Conservation (phyloP, 2,329 filamentous ascomycete genomes). For the Colletotrichum lentis region DNA sequence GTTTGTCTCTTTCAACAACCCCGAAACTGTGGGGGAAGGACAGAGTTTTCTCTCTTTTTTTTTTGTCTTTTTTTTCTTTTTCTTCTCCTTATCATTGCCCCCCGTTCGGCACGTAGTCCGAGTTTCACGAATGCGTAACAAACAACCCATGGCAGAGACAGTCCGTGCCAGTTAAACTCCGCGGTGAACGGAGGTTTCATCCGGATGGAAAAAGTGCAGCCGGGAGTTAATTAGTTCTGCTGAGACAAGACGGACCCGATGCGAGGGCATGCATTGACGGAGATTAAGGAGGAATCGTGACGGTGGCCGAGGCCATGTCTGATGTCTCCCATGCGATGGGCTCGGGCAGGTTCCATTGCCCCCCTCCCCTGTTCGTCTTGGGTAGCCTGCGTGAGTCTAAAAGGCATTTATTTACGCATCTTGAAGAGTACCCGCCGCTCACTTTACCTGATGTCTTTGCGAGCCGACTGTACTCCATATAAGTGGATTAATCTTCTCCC, state of each 20-base stretch:
- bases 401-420: too few species aligned
- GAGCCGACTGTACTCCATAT: neutral
- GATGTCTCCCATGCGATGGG: neutral
- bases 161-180: neutral
- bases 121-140: neutral
- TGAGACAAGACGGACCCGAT: neutral
- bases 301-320: neutral
- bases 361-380: too few species aligned
- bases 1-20: too few species aligned
- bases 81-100: too few species aligned
- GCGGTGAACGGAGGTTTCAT: neutral
- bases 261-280: neutral
- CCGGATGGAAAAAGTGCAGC: neutral
- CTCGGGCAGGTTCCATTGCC: neutral
- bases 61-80: too few species aligned
- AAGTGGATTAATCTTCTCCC: too few species aligned
- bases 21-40: too few species aligned
- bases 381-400: too few species aligned
- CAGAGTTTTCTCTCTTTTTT: too few species aligned
- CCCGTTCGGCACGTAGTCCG: neutral
- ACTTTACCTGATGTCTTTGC: too few species aligned
- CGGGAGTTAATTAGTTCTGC: neutral
- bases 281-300: conserved; percentile 10
- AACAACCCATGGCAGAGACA: neutral
- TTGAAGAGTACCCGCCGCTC: too few species aligned